Evolutionary conservation across 306 rosid species (phyloP).

Genomic region (Trifolium dubium): DNA sequence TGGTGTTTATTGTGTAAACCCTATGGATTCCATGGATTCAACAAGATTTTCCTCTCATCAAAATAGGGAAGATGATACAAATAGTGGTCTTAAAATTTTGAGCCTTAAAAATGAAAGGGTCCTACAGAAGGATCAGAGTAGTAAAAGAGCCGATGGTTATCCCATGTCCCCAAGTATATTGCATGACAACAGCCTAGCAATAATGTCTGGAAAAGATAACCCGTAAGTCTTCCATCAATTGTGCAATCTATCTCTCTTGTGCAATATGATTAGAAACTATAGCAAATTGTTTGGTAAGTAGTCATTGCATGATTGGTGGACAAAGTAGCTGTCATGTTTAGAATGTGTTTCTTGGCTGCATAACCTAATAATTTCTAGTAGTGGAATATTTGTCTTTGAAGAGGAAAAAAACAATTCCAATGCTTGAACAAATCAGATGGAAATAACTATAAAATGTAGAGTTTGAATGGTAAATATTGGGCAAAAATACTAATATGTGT

Average conservation of each 20-base stretch:
- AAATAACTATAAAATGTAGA: constrained; percentile 9
- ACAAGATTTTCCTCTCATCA: constrained; percentile 67
- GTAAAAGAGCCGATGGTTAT: constrained; percentile 60
- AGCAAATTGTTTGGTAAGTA: constrained; percentile 25
- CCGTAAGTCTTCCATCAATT: constrained; percentile 67
- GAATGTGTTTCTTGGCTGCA: constrained; percentile 27
- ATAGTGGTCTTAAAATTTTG: constrained; percentile 62
- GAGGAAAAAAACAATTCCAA: not conserved
- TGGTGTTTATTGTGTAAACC: constrained; percentile 62
- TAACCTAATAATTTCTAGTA: constrained; percentile 34
- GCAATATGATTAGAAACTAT: constrained; percentile 20
- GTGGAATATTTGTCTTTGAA: constrained; percentile 1
- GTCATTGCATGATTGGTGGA: constrained; percentile 34
- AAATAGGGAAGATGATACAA: constrained; percentile 69
- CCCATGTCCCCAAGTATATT: constrained; percentile 94
- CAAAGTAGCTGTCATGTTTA: constrained; percentile 20
- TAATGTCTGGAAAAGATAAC: constrained; percentile 70
- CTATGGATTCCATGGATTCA: constrained; percentile 62
- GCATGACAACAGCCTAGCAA: constrained; percentile 71
- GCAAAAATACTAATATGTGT: not conserved
- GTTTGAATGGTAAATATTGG: constrained; percentile 16
- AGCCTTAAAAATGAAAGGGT: constrained; percentile 60
- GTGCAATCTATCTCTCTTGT: constrained; percentile 21
- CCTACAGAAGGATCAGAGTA: constrained; percentile 66
- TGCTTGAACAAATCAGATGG: constrained; percentile 2